Conservation (phyloP, 345 rosid genomes). For the Barbarea vulgaris region DNA sequence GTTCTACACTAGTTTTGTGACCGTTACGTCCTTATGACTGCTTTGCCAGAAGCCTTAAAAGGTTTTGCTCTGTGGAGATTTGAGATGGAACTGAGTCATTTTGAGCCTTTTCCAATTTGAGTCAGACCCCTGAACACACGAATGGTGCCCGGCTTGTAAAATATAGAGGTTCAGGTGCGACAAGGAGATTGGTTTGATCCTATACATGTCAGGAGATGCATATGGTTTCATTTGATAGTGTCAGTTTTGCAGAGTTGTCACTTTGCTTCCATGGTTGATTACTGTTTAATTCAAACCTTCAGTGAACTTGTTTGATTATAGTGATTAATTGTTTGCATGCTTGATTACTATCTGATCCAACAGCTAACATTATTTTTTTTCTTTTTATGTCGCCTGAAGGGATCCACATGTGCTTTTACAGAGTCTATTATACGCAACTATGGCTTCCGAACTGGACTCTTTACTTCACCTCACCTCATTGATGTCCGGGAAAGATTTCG, state of each 20-base stretch:
- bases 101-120: slow-evolving; percentile 15
- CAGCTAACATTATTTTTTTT: slow-evolving; percentile 4
- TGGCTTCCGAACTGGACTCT: slow-evolving; percentile 92
- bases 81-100: slow-evolving; percentile 24
- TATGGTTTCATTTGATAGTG: slow-evolving; percentile 5
- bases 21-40: slow-evolving; percentile 15
- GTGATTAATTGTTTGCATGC: background rate
- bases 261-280: background rate
- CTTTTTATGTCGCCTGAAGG: slow-evolving; percentile 47
- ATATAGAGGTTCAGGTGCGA: slow-evolving; percentile 21
- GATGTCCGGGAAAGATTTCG: slow-evolving; percentile 95
- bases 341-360: background rate
- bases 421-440: slow-evolving; percentile 85
- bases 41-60: slow-evolving; percentile 29
- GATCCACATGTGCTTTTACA: slow-evolving; percentile 90
- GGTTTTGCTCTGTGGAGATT: slow-evolving; percentile 16
- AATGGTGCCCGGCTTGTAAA: background rate
- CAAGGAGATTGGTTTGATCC: slow-evolving; percentile 17
- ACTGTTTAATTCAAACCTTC: background rate
- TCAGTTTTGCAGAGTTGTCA: background rate
- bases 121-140: slow-evolving; percentile 8
- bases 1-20: slow-evolving; percentile 16
- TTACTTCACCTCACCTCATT: slow-evolving; percentile 95
- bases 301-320: slow-evolving; percentile 8
- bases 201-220: background rate